Conservation (phyloP, 805 yeast genomes). For the Scheffersomyces lignosus region DNA sequence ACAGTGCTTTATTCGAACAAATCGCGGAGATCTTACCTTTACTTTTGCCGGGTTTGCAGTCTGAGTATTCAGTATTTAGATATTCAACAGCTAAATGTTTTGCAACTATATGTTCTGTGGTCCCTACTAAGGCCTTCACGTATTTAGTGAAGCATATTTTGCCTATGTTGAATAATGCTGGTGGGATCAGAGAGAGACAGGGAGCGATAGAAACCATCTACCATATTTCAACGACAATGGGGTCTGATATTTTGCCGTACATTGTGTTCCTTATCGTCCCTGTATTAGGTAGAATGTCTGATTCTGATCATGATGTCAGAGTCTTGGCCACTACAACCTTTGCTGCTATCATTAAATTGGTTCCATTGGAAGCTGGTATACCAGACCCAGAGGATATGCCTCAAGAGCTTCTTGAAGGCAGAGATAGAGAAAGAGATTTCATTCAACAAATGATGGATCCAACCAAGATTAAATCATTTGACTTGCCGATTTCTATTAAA, state of each 20-base stretch:
- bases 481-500: slow-evolving; percentile 84
- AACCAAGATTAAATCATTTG: slow-evolving; percentile 81
- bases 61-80: slow-evolving; percentile 78
- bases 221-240: slow-evolving; percentile 84
- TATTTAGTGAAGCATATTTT: slow-evolving; percentile 73
- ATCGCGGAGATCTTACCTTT: slow-evolving; percentile 42
- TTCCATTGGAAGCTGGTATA: slow-evolving; percentile 96
- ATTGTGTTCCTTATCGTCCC: slow-evolving; percentile 96
- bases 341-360: slow-evolving; percentile 92
- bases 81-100: slow-evolving; percentile 89
- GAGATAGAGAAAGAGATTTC: slow-evolving; percentile 92
- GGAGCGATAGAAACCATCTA: slow-evolving; percentile 92
- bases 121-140: slow-evolving; percentile 73
- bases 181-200: slow-evolving; percentile 71
- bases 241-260: slow-evolving; percentile 84
- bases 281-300: slow-evolving; percentile 96
- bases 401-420: slow-evolving; percentile 73
- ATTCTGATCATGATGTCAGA: slow-evolving; percentile 84
- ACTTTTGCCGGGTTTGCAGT: slow-evolving; percentile 58
- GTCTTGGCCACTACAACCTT: slow-evolving; percentile 91
- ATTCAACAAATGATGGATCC: slow-evolving; percentile 98
- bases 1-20: slow-evolving; percentile 46
- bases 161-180: slow-evolving; percentile 79
- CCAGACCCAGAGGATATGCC: slow-evolving; percentile 95
- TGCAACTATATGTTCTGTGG: slow-evolving; percentile 70